Evolutionary conservation across 2,329 filamentous ascomycete species (phyloP).

Genomic region (Exophiala aquamarina): DNA sequence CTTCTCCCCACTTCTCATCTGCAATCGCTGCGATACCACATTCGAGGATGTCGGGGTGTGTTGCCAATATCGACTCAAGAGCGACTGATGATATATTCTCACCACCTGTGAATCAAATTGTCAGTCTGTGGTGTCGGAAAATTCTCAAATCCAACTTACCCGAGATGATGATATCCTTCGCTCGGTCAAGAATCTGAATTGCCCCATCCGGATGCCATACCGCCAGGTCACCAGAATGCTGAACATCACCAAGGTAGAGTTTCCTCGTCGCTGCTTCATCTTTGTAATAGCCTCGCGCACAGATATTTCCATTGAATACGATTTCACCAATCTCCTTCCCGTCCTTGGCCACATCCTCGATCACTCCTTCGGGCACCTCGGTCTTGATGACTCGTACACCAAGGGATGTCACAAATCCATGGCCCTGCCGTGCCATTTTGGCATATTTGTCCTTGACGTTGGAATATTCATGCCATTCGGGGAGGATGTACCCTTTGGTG

Average conservation of each 20-base stretch:
- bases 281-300: slow-evolving; percentile 87
- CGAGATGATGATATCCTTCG: slow-evolving; percentile 98
- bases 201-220: slow-evolving; percentile 91
- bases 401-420: slow-evolving; percentile 82
- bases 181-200: slow-evolving; percentile 86
- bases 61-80: slow-evolving; percentile 82
- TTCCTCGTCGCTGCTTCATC: slow-evolving; percentile 82
- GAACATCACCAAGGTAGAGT: slow-evolving; percentile 80
- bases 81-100: slow-evolving; percentile 97
- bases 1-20: slow-evolving; percentile 90
- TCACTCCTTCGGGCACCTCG: slow-evolving; percentile 59
- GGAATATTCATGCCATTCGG: slow-evolving; percentile 75
- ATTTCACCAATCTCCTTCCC: slow-evolving; percentile 80
- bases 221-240: slow-evolving; percentile 89
- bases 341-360: slow-evolving; percentile 68
- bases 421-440: slow-evolving; percentile 90
- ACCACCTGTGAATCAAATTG: slow-evolving; percentile 59
- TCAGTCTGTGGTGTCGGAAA: background rate
- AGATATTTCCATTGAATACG: slow-evolving; percentile 88
- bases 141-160: too few relatives aligned
- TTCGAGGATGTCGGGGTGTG: slow-evolving; percentile 87
- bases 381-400: slow-evolving; percentile 80
- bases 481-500: slow-evolving; percentile 87
- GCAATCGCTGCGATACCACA: slow-evolving; percentile 85
- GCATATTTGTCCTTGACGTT: slow-evolving; percentile 71